Percentiles rank a stretch among this genome's conserved stretches.
Evolutionary conservation across 225 moss, liverwort and hornwort species (phyloP).

Genomic region (Anthoceros angustus): DNA sequence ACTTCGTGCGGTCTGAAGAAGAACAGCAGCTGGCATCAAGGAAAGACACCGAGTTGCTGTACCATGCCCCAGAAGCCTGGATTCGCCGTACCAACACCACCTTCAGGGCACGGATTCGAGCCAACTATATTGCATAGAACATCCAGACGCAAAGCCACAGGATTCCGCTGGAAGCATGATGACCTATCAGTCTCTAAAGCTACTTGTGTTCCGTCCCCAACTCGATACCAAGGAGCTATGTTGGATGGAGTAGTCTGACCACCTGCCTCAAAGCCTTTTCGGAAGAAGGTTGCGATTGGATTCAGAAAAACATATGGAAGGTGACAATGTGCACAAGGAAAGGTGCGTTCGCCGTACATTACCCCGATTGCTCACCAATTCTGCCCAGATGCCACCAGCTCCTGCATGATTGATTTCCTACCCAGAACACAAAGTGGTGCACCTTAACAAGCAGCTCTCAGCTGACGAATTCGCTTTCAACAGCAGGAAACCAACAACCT

Average conservation of each 20-base stretch:
- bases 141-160: conserved; percentile 48
- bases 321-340: neutral
- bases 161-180: conserved; percentile 64
- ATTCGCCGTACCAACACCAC: conserved; percentile 72
- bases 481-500: too few relatives aligned
- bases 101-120: conserved; percentile 31
- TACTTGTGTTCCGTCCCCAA: conserved; percentile 42
- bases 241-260: conserved; percentile 70
- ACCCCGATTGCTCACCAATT: conserved; percentile 80
- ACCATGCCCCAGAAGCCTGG: conserved; percentile 99
- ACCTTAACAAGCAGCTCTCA: too few relatives aligned
- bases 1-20: too few relatives aligned
- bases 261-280: conserved; percentile 73
- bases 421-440: too few relatives aligned
- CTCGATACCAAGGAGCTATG: conserved; percentile 53
- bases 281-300: too few relatives aligned
- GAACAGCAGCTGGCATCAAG: too few relatives aligned
- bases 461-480: too few relatives aligned
- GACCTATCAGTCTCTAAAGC: conserved; percentile 52
- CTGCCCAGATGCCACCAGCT: conserved; percentile 87
- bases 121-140: conserved; percentile 28
- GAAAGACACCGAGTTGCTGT: neutral
- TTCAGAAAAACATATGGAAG: neutral
- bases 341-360: neutral
- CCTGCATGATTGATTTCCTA: conserved; percentile 98